phyloP scores from a whole-genome alignment of 768 basidiomycete species.

The Pleurotus salmoneostramineus region DNA sequence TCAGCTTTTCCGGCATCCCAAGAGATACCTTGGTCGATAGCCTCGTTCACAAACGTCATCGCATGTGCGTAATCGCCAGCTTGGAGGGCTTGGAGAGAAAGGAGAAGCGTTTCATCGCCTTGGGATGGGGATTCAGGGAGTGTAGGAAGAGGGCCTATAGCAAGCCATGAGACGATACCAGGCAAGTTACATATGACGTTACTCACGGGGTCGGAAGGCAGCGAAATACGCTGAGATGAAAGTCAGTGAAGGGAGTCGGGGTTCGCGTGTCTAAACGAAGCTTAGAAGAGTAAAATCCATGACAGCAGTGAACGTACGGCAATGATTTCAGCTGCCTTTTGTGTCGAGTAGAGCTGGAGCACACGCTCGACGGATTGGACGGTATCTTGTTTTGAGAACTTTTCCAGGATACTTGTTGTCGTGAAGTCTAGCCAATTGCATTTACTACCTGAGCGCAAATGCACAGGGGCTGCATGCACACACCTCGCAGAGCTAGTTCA shows the following conservation, averaged over 20 bases:
- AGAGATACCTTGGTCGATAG: constrained; percentile 83
- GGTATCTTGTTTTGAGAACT: constrained; percentile 80
- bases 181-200: neutral
- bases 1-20: constrained; percentile 74
- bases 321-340: constrained; percentile 72
- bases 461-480: neutral
- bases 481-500: constrained; percentile 80
- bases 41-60: constrained; percentile 75
- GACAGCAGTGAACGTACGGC: constrained; percentile 34
- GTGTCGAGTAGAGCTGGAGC: constrained; percentile 72
- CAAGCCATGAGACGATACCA: neutral
- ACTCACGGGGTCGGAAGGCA: constrained; percentile 88
- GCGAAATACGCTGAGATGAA: constrained; percentile 96
- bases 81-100: constrained; percentile 79
- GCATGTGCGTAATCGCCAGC: constrained; percentile 85
- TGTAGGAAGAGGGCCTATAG: constrained; percentile 56
- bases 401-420: constrained; percentile 92
- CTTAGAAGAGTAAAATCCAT: neutral
- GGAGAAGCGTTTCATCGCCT: constrained; percentile 80
- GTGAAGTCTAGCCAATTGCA: constrained; percentile 69
- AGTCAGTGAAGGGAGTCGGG: constrained; percentile 80
- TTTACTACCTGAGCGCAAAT: neutral
- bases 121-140: constrained; percentile 72
- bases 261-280: constrained; percentile 59
- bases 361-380: constrained; percentile 88